Base-by-base conservation (phyloP, 441 rosid genomes). In the Adansonia gregorii region DNA sequence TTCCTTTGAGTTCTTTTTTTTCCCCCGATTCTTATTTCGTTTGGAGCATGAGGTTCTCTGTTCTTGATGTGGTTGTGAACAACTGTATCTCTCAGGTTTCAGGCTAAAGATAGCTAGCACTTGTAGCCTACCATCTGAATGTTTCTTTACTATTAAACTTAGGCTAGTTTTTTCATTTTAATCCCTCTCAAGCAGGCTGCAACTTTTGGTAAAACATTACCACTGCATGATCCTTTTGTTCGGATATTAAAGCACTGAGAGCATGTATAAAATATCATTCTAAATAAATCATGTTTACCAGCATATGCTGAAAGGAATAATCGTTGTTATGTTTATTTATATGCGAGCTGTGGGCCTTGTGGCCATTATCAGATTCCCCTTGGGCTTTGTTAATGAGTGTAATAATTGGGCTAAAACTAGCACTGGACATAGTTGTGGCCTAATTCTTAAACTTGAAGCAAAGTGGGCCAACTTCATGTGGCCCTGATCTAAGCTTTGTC, bases 81-180 rank as follows among this genome's bases (percentile, higher is more conserved):
- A 35, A 35, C 41, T 35, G 41, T 35, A 35, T 35, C 41, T 35
- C 41, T 35, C 41, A 35, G 41, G 41, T 35, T 35, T 35, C 41
- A 35, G 41, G 41, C 41, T 35, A 35, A 35, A 4, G 41, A 35
- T 35, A 35, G 41, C 41, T 35, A 35, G 41, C 4, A 35, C 41
- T 35, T 35, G 41, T 35, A 35, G 6, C 41, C 49, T 45, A 8
- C 49, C 49, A 45, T 45, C 49, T 45, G 49, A 45, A 45, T 8
- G 41, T 35, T 35, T 35, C 41, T 24, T 63, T 35, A 64, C 11
- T 35, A 63, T 63, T 63, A 63, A 35, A 14, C n/a, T 63, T 27
- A 17, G 69, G 69, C 69, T 65, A 39, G 69, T 65, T 39, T n/a
- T 35, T 65, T 35, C 22, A 31, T 14, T 41, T 65, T 4, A 43